These are phyloP conservation scores for Warburgia ugandensis DNA, from an alignment of 164 flowering plant genomes.

Conservation along the genomic window DNA sequence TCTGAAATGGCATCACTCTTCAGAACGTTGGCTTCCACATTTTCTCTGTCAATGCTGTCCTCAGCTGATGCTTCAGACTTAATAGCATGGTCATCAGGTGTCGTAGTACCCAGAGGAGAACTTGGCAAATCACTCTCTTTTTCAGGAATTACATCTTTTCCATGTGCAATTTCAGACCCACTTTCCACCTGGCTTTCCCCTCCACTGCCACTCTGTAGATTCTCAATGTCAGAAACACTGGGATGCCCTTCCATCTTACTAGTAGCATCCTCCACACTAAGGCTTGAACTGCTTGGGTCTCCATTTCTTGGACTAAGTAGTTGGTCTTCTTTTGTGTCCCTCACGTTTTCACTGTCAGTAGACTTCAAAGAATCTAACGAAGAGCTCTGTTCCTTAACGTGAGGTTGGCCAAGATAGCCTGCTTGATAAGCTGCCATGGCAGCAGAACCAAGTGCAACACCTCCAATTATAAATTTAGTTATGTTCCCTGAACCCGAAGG, in stretches of 20 bases:
- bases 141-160: slow-evolving; percentile 12
- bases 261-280: slow-evolving; percentile 16
- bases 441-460: slow-evolving; percentile 47
- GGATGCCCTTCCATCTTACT: slow-evolving; percentile 19
- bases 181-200: slow-evolving; percentile 15
- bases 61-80: slow-evolving; percentile 23
- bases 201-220: slow-evolving; percentile 9
- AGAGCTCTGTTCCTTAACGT: slow-evolving; percentile 21
- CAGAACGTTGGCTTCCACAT: slow-evolving; percentile 5
- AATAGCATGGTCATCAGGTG: slow-evolving; percentile 20
- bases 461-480: slow-evolving; percentile 39
- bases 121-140: slow-evolving; percentile 25
- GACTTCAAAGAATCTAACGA: slow-evolving; percentile 5
- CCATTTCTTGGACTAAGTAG: slow-evolving; percentile 10
- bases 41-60: slow-evolving; percentile 19
- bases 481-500: slow-evolving; percentile 30
- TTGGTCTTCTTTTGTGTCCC: slow-evolving; percentile 10
- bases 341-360: slow-evolving; percentile 4
- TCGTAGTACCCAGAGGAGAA: slow-evolving; percentile 7
- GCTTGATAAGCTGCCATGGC: slow-evolving; percentile 43
- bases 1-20: slow-evolving; percentile 13
- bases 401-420: slow-evolving; percentile 40
- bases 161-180: slow-evolving; percentile 10
- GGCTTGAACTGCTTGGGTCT: slow-evolving; percentile 16
- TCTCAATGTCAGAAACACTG: slow-evolving; percentile 17